Base-by-base conservation (phyloP, 2,329 filamentous ascomycete species). In the Colletotrichum noveboracense region DNA sequence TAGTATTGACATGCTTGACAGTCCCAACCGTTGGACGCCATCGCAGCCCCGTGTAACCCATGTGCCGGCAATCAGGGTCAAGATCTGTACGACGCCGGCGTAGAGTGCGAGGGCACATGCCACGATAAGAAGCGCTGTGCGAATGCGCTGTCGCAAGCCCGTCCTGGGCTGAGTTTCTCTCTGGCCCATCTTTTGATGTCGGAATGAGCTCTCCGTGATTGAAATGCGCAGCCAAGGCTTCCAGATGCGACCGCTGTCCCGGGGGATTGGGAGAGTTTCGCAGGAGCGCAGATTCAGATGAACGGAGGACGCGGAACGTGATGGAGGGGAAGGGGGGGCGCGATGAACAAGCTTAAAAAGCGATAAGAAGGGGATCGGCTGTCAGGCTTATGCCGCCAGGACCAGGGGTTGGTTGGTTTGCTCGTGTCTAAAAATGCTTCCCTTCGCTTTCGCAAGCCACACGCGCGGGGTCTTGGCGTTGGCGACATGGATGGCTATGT, bases 51-150 rank as follows among this genome's bases (percentile, higher is more conserved):
- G 70, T 9, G 69, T 28, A 13, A 75, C n/a, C 55, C 70, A 67
- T 14, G 55, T 68, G n/a, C 70, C 76, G 13, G 74, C 76, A 21
- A 71, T 28, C 2, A 75, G 14, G 24, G 48, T 70, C 10, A 77
- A 21, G n/a, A 75, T 14, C 38, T 77, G 71, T 32, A 70, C 62
- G 43, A 58, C 4, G 6, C 30, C 6, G n/a, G 34, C 56, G n/a
- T 66, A 32, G 10, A 30, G 3, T 3, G 36, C 66, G 14, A 75
- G n/a, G 18, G 16, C 3, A 12, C 38, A 70, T 6, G 75, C 36
- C 18, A 68, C 18, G 6, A 21, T 34, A 14, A 75, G 75, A 2
- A 78, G 62, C 3, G 30, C 21, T n/a, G 58, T 16, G 16, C 70
- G 56, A 28, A 24, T 58, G 26, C 32, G 56, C 21, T 73, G 70